Percentiles rank a stretch among this genome's conserved stretches.
These are phyloP conservation scores for Urtica urens DNA, from an alignment of 306 rosid genomes.

Conservation along the genomic window DNA sequence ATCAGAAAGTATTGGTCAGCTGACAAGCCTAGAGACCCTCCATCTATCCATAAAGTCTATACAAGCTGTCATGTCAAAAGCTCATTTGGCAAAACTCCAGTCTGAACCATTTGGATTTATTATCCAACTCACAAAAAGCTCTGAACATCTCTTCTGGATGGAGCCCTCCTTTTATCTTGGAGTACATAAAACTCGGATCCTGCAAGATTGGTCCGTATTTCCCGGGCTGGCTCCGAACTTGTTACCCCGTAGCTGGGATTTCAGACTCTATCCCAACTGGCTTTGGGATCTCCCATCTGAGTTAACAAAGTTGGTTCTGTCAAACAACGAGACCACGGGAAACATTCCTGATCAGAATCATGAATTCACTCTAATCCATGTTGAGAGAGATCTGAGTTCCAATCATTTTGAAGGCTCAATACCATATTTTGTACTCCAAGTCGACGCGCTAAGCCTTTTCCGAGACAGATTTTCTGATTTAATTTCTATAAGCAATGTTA, in stretches of 20 bases:
- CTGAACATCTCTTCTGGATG: neutral
- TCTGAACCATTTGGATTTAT: neutral
- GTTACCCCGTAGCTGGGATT: neutral
- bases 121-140: neutral
- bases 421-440: neutral
- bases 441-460: neutral
- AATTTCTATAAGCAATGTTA: neutral
- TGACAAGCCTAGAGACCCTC: neutral
- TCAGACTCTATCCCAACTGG: neutral
- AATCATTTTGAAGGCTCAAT: slow-evolving; percentile 4
- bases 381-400: neutral
- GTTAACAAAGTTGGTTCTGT: neutral
- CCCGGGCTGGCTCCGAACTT: slow-evolving; percentile 10
- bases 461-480: neutral
- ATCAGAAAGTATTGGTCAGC: slow-evolving; percentile 5
- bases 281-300: neutral
- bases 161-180: slow-evolving; percentile 11
- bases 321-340: slow-evolving; percentile 4
- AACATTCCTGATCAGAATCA: neutral
- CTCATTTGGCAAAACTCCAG: slow-evolving; percentile 1
- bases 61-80: neutral
- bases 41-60: neutral
- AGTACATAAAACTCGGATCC: rapidly evolving
- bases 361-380: neutral
- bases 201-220: slow-evolving; percentile 6